Evolutionary conservation across 1,284 basidiomycete genomes (phyloP).

Genomic region (Moesziomyces aphidis): DNA sequence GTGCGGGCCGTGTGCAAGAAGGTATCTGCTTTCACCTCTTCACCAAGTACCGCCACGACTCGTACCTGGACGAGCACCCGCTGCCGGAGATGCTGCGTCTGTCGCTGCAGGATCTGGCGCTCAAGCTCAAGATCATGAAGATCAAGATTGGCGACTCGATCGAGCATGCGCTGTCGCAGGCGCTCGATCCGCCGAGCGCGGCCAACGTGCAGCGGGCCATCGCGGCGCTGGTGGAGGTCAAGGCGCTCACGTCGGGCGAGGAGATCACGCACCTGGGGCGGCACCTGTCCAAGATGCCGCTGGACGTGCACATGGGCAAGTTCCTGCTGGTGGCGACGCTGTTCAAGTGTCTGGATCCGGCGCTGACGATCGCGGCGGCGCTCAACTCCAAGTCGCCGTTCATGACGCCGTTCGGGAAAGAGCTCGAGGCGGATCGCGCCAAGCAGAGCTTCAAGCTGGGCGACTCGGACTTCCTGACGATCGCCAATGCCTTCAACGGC

Average conservation of each 20-base stretch:
- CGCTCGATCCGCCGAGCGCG: conserved; percentile 87
- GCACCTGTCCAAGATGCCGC: conserved; percentile 89
- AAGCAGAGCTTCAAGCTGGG: conserved; percentile 84
- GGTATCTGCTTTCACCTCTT: conserved; percentile 97
- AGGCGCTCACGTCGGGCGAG: conserved; percentile 84
- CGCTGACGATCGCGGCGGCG: conserved; percentile 90
- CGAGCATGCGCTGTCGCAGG: conserved; percentile 87
- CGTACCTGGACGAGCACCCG: conserved; percentile 84
- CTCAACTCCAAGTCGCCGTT: conserved; percentile 95
- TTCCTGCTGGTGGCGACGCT: conserved; percentile 87
- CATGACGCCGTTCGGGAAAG: conserved; percentile 83
- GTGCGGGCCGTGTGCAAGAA: conserved; percentile 90
- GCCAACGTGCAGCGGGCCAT: conserved; percentile 93
- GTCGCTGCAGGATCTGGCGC: conserved; percentile 90
- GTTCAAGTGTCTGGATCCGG: conserved; percentile 92
- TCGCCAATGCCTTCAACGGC: conserved; percentile 88
- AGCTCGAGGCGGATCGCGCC: conserved; percentile 86
- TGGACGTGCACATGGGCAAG: conserved; percentile 96
- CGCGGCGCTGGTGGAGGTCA: conserved; percentile 88
- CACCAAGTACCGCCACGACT: conserved; percentile 87
- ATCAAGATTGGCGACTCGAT: conserved; percentile 83
- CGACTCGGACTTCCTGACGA: conserved; percentile 95
- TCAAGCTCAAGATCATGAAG: conserved; percentile 97
- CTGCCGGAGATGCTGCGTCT: conserved; percentile 95
- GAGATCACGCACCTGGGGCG: conserved; percentile 96